phyloP scores from a whole-genome alignment of 352 stramenopile species.

The Peronospora belbahrii region DNA sequence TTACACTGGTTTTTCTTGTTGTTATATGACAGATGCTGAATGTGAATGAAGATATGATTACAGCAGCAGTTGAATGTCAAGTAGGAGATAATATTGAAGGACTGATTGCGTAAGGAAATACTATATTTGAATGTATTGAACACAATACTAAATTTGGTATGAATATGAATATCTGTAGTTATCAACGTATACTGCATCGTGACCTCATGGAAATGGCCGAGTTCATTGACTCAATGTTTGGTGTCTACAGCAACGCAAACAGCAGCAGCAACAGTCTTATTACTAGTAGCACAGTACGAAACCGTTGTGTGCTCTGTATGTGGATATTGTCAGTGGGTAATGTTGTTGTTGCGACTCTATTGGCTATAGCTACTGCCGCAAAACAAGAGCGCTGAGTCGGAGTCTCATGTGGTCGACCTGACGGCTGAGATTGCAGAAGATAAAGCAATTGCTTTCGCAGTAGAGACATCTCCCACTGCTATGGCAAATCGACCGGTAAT shows the following conservation, averaged over 20 bases:
- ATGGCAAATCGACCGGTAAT: not conserved
- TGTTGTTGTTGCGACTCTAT: not conserved
- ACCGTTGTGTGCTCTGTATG: not conserved
- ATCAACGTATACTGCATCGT: constrained; percentile 64
- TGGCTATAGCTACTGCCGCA: not conserved
- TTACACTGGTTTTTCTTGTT: no score
- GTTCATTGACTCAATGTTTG: constrained; percentile 71
- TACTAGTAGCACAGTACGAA: constrained; percentile 5
- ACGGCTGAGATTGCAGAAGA: constrained; percentile 3
- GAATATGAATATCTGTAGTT: constrained; percentile 32
- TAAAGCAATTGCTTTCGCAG: not conserved
- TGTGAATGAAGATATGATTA: constrained; percentile 69
- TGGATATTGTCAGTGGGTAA: not conserved
- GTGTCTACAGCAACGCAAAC: constrained; percentile 48
- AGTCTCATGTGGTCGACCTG: constrained; percentile 8
- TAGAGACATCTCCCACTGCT: not conserved
- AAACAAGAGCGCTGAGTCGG: constrained; percentile 5
- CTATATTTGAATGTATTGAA: not conserved
- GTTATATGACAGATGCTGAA: constrained; percentile 47
- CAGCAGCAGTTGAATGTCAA: constrained; percentile 52
- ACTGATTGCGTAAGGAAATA: constrained; percentile 39
- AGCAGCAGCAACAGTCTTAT: constrained; percentile 1
- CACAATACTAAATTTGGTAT: constrained; percentile 5
- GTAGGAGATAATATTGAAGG: constrained; percentile 39
- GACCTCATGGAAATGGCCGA: constrained; percentile 77